These are phyloP conservation scores for Plantago major DNA, from an alignment of 257 asterid genomes.

Conservation along the genomic window DNA sequence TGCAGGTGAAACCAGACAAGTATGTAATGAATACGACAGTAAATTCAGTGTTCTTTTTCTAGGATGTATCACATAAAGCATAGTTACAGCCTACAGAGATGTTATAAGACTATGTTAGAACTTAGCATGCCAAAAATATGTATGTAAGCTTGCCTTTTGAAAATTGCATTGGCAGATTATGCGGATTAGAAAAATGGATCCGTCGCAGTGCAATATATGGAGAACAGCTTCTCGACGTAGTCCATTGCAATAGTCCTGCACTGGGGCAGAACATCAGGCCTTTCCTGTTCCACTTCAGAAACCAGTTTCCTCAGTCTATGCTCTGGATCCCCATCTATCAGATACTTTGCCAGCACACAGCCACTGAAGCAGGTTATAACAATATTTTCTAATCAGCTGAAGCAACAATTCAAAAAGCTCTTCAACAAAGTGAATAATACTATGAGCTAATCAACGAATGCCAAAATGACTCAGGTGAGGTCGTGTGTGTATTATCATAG, in stretches of 20 bases:
- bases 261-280: constrained; percentile 13
- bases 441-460: neutral
- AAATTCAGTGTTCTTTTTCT: too few relatives aligned
- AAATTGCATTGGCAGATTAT: too few relatives aligned
- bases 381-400: neutral
- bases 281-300: constrained; percentile 19
- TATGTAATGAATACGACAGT: too few relatives aligned
- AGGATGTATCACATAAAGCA: too few relatives aligned
- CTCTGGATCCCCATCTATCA: constrained; percentile 27
- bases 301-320: constrained; percentile 25
- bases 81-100: too few relatives aligned
- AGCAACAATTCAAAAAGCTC: neutral
- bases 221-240: constrained; percentile 14
- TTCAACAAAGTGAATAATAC: neutral
- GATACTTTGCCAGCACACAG: constrained; percentile 27
- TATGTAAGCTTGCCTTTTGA: too few relatives aligned
- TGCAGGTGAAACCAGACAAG: too few relatives aligned
- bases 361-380: constrained; percentile 19
- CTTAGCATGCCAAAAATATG: too few relatives aligned
- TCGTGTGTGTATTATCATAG: neutral
- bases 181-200: constrained; percentile 19
- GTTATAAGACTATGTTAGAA: too few relatives aligned
- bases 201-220: neutral
- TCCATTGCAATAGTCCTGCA: constrained; percentile 17
- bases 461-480: neutral